Conservation (phyloP, 768 basidiomycete species). For the Rubroboletus pulcherrimus region DNA sequence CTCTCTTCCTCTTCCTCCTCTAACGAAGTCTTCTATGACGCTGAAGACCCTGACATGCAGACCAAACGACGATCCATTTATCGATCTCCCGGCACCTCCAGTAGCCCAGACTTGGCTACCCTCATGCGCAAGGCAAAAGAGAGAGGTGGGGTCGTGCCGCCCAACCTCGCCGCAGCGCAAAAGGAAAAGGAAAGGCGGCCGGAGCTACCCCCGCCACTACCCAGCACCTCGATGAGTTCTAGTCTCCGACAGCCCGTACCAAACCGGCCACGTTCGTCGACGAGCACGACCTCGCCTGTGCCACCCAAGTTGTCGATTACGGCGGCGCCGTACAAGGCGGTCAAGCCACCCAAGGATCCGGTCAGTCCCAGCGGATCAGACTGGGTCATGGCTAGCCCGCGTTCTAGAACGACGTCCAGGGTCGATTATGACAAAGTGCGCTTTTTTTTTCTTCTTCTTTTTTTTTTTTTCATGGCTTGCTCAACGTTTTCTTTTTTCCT, state of each 20-base stretch:
- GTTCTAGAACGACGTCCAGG: conserved; percentile 38
- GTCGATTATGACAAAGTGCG: conserved; percentile 49
- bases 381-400: conserved; percentile 48
- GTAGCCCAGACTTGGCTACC: conserved; percentile 88
- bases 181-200: conserved; percentile 33
- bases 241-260: conserved; percentile 25
- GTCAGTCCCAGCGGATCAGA: conserved; percentile 38
- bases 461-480: background rate
- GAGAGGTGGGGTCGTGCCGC: conserved; percentile 43
- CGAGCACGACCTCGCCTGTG: conserved; percentile 30
- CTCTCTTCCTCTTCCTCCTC: conserved; percentile 48
- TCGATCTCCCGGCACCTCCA: conserved; percentile 82
- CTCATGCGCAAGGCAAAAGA: conserved; percentile 82
- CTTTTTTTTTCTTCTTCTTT: background rate
- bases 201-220: conserved; percentile 45
- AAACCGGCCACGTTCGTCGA: conserved; percentile 42
- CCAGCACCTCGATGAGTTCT: conserved; percentile 24
- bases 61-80: conserved; percentile 83
- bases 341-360: conserved; percentile 27
- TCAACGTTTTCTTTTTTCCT: background rate
- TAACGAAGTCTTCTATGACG: conserved; percentile 59
- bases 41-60: conserved; percentile 63
- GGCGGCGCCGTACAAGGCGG: conserved; percentile 21
- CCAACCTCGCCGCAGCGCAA: conserved; percentile 27
- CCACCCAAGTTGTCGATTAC: conserved; percentile 37